Conservation (phyloP, 2,329 filamentous ascomycete genomes). For the Chrysoporthe austroafricana region DNA sequence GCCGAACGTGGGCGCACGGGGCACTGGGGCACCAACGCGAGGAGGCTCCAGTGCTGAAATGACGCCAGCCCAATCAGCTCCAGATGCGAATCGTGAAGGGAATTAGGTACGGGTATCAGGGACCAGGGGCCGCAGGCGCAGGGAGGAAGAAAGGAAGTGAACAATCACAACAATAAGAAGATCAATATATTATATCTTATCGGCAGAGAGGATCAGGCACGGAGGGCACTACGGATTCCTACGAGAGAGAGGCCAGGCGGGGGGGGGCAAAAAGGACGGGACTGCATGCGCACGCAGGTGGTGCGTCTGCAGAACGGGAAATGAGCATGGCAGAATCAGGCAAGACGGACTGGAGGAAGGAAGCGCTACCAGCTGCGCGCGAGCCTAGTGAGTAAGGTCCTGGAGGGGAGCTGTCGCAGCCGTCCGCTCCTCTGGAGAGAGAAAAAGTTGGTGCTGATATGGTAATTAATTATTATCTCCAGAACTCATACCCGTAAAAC, state of each 20-base stretch:
- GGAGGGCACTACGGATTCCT: neutral
- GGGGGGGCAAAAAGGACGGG: neutral
- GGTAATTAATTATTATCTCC: neutral
- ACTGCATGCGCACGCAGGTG: neutral
- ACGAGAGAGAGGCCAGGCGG: neutral
- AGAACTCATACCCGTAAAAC: too few relatives aligned
- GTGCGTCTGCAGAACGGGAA: constrained; percentile 3
- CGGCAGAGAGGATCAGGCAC: neutral
- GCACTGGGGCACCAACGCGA: constrained; percentile 2
- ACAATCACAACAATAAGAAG: neutral
- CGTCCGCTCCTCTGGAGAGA: neutral
- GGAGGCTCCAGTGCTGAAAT: constrained; percentile 11
- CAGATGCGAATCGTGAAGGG: constrained; percentile 6
- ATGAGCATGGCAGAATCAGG: constrained; percentile 13
- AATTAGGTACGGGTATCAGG: neutral
- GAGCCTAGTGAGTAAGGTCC: neutral
- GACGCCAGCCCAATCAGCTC: constrained; percentile 8
- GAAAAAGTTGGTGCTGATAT: neutral
- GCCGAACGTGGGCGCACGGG: neutral
- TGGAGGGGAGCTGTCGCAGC: neutral
- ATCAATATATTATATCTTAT: too few relatives aligned
- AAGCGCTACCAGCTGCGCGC: neutral
- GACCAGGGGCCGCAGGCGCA: neutral
- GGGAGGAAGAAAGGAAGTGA: neutral
- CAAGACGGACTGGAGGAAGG: constrained; percentile 1